A percentile compares a stretch with the other conserved stretches of the same genome.
phyloP scores from a whole-genome alignment of 2,329 filamentous ascomycete genomes.

The Didymella keratinophila region DNA sequence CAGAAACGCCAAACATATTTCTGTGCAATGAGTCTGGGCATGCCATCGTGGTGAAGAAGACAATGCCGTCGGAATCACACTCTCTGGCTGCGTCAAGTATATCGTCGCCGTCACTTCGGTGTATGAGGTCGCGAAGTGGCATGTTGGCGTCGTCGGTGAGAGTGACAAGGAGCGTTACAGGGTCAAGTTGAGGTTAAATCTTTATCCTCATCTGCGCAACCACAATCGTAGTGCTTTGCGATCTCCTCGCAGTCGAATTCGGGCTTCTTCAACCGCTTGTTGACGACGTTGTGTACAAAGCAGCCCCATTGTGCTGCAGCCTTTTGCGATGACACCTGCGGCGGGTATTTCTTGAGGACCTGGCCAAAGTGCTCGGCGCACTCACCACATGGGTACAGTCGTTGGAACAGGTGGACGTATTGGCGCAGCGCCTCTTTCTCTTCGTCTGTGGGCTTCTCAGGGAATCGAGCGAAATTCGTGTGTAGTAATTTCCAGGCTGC shows the following conservation, averaged over 20 bases:
- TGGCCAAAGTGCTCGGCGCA: constrained; percentile 70
- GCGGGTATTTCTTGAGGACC: constrained; percentile 68
- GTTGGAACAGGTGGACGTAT: constrained; percentile 70
- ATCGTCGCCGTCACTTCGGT: too few relatives aligned
- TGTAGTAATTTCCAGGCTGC: constrained; percentile 72
- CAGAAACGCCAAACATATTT: too few relatives aligned
- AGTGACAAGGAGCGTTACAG: too few relatives aligned
- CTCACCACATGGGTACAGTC: constrained; percentile 71
- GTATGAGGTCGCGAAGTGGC: too few relatives aligned
- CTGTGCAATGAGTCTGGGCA: too few relatives aligned
- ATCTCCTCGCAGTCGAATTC: constrained; percentile 71
- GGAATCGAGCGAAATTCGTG: constrained; percentile 71
- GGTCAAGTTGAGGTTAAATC: too few relatives aligned
- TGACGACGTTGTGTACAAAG: constrained; percentile 72
- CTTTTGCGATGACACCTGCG: constrained; percentile 68
- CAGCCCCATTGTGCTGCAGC: constrained; percentile 72
- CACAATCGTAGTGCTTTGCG: constrained; percentile 72
- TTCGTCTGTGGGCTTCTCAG: constrained; percentile 67
- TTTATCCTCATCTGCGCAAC: constrained; percentile 64
- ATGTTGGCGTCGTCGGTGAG: too few relatives aligned
- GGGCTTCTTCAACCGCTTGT: constrained; percentile 66
- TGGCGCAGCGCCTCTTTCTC: constrained; percentile 66
- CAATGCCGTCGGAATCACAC: too few relatives aligned
- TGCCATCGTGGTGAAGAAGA: too few relatives aligned
- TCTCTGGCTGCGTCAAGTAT: too few relatives aligned